Evolutionary conservation across 2,329 filamentous ascomycete species (phyloP), one percentile per base, ranked within the genome.

Genomic region (Alternaria brassicicola): DNA sequence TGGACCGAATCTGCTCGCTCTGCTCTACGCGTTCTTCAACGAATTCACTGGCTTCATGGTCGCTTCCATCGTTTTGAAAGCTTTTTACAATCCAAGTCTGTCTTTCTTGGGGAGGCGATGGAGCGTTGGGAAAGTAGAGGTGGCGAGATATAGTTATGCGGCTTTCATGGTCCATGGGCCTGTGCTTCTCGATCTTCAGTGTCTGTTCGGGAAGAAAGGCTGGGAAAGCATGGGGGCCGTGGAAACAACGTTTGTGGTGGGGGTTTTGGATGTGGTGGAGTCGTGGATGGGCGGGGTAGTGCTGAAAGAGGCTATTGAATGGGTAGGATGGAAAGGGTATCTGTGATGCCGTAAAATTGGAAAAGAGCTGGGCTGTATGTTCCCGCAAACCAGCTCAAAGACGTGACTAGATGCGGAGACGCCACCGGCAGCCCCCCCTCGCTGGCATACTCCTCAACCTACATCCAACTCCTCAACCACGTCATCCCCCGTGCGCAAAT

Each of bases 231-330:
- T 46, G 4, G 42, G 42, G 1, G 26, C 26, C 10, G 42, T 31
- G n/a, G 17, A 28, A 21, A 64, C 62, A 43, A 55, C 55, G n/a
- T 38, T 52, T n/a, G 50, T 58, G 9, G 64, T 66, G 8, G 64
- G 62, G n/a, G 23, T 21, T 13, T 2, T 52, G 35, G 59, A 39
- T 28, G 48, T 53, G n/a, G 31, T 48, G 19, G 52, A 31, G 55
- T 62, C 52, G 53, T 66, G 63, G 63, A 21, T 21, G 4, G 36
- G 52, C 13, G 63, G 57, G 9, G 55, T 48, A 42, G 50, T 38
- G 17, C 3, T 62, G 23, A 58, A 52, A 26, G n/a, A 33, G 46
- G 52, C 13, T 7, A 25, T 64, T 10, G 61, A 59, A 43, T 17
- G 43, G 52, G 3, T n/a, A 10, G 26, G 17, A 1, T 30, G 42